Percentiles rank a stretch among this genome's conserved stretches.
Conservation (phyloP, 768 basidiomycete genomes). For the Tricholoma furcatifolium region DNA sequence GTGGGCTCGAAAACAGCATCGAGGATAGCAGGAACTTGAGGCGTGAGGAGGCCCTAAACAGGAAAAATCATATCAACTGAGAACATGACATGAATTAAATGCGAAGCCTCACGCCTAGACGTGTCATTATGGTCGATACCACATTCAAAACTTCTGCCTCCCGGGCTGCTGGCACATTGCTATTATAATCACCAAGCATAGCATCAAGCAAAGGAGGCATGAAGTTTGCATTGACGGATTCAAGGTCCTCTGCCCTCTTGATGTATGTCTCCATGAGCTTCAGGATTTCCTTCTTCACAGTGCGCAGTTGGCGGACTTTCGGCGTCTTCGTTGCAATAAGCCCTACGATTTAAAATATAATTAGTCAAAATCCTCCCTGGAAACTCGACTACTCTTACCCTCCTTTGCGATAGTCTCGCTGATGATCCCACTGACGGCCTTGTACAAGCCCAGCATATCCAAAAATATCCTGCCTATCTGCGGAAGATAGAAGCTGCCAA, state of each 20-base stretch:
- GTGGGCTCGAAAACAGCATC: constrained; percentile 98
- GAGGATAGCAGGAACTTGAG: constrained; percentile 92
- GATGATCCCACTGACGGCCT: constrained; percentile 95
- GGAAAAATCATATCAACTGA: constrained; percentile 8
- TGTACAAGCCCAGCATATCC: constrained; percentile 98
- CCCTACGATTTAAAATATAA: constrained; percentile 43
- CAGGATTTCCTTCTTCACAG: constrained; percentile 97
- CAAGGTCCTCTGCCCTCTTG: constrained; percentile 95
- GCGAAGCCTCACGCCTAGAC: constrained; percentile 70
- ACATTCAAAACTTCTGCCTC: constrained; percentile 98
- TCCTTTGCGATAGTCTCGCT: constrained; percentile 88
- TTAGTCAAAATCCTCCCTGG: background rate
- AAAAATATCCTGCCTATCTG: constrained; percentile 95
- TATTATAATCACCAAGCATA: constrained; percentile 95
- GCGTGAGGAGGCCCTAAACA: constrained; percentile 74
- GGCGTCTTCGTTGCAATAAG: constrained; percentile 94
- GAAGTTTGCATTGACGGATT: constrained; percentile 86
- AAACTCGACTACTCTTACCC: constrained; percentile 42
- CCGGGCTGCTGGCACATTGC: constrained; percentile 88
- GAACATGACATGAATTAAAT: constrained; percentile 1
- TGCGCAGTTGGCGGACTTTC: constrained; percentile 89
- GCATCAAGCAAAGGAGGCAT: constrained; percentile 96
- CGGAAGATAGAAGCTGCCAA: constrained; percentile 96
- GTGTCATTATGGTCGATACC: constrained; percentile 90
- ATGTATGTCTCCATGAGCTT: constrained; percentile 98